Percentiles rank a stretch among this genome's conserved stretches.
phyloP scores from a whole-genome alignment of 495 filamentous ascomycete species.

The Penicillium cinerascens region DNA sequence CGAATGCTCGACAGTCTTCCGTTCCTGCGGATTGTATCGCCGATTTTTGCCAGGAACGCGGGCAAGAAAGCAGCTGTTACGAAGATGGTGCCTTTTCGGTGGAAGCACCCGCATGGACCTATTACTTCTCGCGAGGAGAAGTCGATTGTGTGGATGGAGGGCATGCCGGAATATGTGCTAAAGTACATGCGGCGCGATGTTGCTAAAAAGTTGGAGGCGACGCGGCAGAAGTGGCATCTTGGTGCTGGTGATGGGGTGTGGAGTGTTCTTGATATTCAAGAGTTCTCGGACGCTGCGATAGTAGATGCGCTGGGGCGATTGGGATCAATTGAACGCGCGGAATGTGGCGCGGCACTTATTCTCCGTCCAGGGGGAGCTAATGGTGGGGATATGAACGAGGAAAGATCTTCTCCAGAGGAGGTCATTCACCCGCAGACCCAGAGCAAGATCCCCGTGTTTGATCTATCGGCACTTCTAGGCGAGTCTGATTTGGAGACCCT shows the following conservation, averaged over 20 bases:
- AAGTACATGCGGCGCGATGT: conserved; percentile 48
- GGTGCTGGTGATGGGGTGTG: conserved; percentile 32
- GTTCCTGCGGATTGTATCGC: conserved; percentile 18
- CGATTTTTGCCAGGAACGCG: not conserved
- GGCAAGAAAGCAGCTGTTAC: conserved; percentile 18
- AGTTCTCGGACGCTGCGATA: conserved; percentile 28
- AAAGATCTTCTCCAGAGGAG: conserved; percentile 16
- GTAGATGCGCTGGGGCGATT: conserved; percentile 20
- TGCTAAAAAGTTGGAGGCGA: conserved; percentile 34
- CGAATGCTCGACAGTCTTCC: conserved; percentile 31
- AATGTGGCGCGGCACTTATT: conserved; percentile 29
- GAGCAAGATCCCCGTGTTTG: conserved; percentile 42
- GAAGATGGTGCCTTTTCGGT: conserved; percentile 33
- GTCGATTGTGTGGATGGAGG: conserved; percentile 56
- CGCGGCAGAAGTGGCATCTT: conserved; percentile 18
- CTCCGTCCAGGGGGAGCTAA: conserved; percentile 9
- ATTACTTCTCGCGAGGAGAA: conserved; percentile 22
- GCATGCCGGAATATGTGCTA: conserved; percentile 64
- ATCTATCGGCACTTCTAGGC: conserved; percentile 39
- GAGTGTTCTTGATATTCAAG: conserved; percentile 26
- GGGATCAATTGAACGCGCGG: conserved; percentile 27
- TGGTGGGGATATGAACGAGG: not conserved
- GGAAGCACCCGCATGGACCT: conserved; percentile 34
- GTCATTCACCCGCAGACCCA: conserved; percentile 28
- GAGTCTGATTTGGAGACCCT: conserved; percentile 30